phyloP scores from a whole-genome alignment of 2,329 filamentous ascomycete species.

The Endoconidiophora polonica region DNA sequence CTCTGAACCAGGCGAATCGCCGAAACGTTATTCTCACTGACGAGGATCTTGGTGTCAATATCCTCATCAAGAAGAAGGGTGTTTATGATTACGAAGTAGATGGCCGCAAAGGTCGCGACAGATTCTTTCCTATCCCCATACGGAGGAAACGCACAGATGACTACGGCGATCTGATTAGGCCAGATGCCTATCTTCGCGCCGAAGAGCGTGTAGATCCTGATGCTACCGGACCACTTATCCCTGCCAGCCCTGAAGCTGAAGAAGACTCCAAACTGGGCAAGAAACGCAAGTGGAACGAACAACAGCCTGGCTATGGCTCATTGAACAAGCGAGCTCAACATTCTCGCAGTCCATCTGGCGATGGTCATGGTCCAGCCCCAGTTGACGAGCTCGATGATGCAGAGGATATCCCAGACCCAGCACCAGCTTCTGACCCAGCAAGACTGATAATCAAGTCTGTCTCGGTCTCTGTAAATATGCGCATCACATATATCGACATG shows the following conservation, averaged over 20 bases:
- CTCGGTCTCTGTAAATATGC: constrained; percentile 50
- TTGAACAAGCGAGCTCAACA: constrained; percentile 43
- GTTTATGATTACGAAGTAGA: constrained; percentile 89
- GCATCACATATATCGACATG: constrained; percentile 81
- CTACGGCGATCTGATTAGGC: constrained; percentile 83
- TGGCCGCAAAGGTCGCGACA: constrained; percentile 79
- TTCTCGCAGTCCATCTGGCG: constrained; percentile 24
- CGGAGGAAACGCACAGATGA: constrained; percentile 70
- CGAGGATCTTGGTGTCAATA: constrained; percentile 79
- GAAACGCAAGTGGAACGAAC: constrained; percentile 59
- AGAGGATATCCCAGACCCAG: constrained; percentile 35
- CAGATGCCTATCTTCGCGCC: constrained; percentile 82
- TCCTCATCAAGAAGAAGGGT: constrained; percentile 73
- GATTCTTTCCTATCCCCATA: constrained; percentile 76
- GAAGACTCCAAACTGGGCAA: constrained; percentile 57
- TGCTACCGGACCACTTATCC: constrained; percentile 2
- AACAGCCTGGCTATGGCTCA: constrained; percentile 17
- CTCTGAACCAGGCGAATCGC: constrained; percentile 64
- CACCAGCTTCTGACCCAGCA: constrained; percentile 40
- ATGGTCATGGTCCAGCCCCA: constrained; percentile 25
- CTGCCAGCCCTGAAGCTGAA: constrained; percentile 29
- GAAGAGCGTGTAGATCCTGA: constrained; percentile 73
- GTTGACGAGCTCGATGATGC: constrained; percentile 42
- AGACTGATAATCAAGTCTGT: constrained; percentile 53
- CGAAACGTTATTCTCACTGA: constrained; percentile 78